Conservation (phyloP, 2,329 filamentous ascomycete species). For the Apiospora hydei region DNA sequence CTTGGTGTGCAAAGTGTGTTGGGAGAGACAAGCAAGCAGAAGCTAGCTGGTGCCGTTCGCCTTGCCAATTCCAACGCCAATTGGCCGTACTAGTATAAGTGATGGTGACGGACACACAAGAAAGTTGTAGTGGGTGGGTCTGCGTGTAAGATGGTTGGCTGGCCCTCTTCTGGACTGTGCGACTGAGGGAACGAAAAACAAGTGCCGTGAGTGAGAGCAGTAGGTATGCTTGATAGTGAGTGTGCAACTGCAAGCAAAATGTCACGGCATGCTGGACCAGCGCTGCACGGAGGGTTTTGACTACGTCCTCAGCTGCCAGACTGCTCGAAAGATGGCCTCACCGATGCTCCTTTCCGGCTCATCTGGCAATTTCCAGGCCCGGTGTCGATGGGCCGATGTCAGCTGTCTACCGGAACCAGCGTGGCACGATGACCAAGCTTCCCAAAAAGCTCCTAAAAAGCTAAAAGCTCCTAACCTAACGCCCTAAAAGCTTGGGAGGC, state of each 20-base stretch:
- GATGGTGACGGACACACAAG: not conserved
- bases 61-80: not conserved
- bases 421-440: not conserved
- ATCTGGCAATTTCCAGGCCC: not conserved
- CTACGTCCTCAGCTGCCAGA: not conserved
- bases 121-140: not conserved
- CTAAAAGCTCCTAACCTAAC: no score
- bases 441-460: not conserved
- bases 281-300: slow-evolving; percentile 17
- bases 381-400: slow-evolving; percentile 3
- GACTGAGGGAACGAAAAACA: not conserved
- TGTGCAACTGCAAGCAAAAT: not conserved
- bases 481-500: not conserved
- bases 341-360: slow-evolving; percentile 16
- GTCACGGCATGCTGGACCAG: not conserved
- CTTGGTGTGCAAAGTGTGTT: not conserved
- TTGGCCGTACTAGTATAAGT: not conserved
- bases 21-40: not conserved
- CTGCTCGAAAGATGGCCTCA: not conserved
- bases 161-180: not conserved
- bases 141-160: slow-evolving; percentile 1
- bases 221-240: not conserved
- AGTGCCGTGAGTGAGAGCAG: no score
- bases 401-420: slow-evolving; percentile 11
- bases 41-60: not conserved